Evolutionary conservation across 2,329 filamentous ascomycete species (phyloP).

Genomic region (Pseudogymnoascus sp.): DNA sequence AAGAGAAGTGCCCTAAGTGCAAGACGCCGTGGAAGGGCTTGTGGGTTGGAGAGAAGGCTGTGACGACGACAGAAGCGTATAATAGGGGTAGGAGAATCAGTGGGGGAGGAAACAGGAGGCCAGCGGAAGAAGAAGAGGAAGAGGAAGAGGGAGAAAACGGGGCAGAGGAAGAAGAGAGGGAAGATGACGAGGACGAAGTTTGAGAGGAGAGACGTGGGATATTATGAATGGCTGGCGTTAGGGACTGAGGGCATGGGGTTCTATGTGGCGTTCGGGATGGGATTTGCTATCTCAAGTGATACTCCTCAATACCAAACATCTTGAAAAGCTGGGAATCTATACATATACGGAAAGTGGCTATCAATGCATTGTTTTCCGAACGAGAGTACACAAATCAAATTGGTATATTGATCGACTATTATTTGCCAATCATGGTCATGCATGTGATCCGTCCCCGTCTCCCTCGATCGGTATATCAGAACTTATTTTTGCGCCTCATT

Average conservation of each 20-base stretch:
- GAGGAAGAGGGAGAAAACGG: constrained; percentile 12
- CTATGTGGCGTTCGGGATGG: background rate
- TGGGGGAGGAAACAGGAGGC: constrained; percentile 11
- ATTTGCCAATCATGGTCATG: background rate
- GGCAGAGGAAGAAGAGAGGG: constrained; percentile 13
- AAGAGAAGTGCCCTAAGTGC: constrained; percentile 57
- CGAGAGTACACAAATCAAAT: background rate
- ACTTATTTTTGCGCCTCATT: background rate
- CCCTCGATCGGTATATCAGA: background rate
- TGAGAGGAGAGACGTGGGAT: background rate
- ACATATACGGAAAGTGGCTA: background rate
- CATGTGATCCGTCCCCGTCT: background rate
- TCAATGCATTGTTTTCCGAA: background rate
- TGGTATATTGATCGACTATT: constrained; percentile 1
- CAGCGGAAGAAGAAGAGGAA: constrained; percentile 11
- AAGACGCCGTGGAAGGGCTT: constrained; percentile 38
- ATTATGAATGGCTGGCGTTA: background rate
- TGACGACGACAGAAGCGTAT: constrained; percentile 20
- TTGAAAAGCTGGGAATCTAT: background rate
- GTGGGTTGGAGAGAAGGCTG: constrained; percentile 27
- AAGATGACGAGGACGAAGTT: background rate
- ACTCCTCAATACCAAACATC: background rate
- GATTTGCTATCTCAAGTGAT: no score
- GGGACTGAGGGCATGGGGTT: background rate
- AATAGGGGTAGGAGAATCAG: constrained; percentile 8